phyloP scores from a whole-genome alignment of 2,329 filamentous ascomycete species.

The Fusarium pseudonygamai region DNA sequence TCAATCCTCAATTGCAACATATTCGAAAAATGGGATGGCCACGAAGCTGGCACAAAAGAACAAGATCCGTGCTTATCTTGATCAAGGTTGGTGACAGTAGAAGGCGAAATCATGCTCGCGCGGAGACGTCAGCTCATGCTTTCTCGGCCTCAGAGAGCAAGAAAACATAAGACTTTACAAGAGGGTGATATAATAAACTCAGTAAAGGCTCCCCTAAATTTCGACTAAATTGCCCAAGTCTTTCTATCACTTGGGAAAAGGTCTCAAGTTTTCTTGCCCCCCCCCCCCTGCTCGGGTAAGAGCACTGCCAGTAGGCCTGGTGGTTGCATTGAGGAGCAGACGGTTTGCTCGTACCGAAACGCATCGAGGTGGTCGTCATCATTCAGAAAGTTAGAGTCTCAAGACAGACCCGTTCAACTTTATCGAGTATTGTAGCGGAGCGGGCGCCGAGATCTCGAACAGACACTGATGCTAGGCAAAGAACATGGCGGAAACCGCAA shows the following conservation, averaged over 20 bases:
- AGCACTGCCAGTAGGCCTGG: neutral
- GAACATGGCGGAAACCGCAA: neutral
- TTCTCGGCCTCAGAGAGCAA: too few species aligned
- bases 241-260: too few species aligned
- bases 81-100: neutral
- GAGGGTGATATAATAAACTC: too few species aligned
- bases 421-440: neutral
- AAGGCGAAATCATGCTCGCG: neutral
- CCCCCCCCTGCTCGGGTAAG: too few species aligned
- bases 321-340: neutral
- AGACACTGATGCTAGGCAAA: neutral
- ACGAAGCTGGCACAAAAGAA: too few species aligned
- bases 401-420: neutral
- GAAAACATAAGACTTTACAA: too few species aligned
- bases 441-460: neutral
- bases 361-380: neutral
- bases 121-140: neutral
- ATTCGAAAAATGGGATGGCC: neutral
- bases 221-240: too few species aligned
- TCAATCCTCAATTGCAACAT: neutral
- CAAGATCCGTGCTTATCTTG: neutral
- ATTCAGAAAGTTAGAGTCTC: neutral
- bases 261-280: too few species aligned
- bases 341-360: neutral
- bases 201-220: too few species aligned